Evolutionary conservation across 371 early-diverging fungal species (phyloP).

Genomic region (Gilbertella persicaria): DNA sequence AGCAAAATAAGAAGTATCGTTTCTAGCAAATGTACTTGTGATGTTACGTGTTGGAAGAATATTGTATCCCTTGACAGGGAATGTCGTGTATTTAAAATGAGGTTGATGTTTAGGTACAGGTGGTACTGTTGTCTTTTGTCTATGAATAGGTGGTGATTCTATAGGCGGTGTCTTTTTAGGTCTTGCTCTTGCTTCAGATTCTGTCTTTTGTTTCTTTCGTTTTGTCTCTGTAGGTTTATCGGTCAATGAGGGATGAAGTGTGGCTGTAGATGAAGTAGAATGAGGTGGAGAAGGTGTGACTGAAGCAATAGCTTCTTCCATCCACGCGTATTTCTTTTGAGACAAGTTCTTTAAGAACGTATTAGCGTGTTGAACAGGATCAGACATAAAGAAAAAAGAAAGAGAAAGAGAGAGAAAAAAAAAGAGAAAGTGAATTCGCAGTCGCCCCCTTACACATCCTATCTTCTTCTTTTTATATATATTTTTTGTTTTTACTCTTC

Average conservation of each 20-base stretch:
- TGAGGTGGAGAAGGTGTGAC: constrained; percentile 2
- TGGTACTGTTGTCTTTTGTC: neutral
- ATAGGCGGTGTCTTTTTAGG: neutral
- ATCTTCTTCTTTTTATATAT: neutral
- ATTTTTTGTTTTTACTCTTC: neutral
- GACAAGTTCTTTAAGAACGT: constrained; percentile 45
- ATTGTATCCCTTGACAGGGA: constrained; percentile 49
- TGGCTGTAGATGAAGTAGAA: constrained; percentile 13
- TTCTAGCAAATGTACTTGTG: constrained; percentile 39
- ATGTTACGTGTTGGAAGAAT: constrained; percentile 55
- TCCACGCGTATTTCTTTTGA: constrained; percentile 56
- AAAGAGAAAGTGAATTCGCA: too few relatives aligned
- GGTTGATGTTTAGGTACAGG: constrained; percentile 35
- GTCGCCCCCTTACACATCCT: too few relatives aligned
- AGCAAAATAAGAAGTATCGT: constrained; percentile 39
- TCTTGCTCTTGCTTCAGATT: neutral
- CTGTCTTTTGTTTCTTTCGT: neutral
- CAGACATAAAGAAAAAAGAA: too few relatives aligned
- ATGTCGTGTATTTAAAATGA: constrained; percentile 48
- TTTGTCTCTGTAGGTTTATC: constrained; percentile 1
- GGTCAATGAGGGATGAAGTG: neutral
- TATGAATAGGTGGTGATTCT: neutral
- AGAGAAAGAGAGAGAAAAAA: too few relatives aligned
- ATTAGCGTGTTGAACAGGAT: too few relatives aligned
- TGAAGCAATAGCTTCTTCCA: constrained; percentile 37